Evolutionary conservation across 2,329 filamentous ascomycete species (phyloP).

Genomic region (Parastagonospora nodorum): DNA sequence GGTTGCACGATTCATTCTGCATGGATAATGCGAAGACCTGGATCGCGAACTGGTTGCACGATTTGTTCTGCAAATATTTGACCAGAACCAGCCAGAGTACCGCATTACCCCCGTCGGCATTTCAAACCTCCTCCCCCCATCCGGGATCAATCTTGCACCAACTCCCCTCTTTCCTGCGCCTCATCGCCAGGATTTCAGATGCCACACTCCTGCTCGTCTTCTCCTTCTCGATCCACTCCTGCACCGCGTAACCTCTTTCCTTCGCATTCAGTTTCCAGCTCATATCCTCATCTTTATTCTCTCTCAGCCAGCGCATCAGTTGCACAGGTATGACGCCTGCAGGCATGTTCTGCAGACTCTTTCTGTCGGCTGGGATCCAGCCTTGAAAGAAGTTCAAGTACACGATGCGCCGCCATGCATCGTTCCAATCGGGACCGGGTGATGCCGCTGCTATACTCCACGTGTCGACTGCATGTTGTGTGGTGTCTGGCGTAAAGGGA

Average conservation of each 20-base stretch:
- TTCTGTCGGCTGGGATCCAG: slow-evolving; percentile 47
- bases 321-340: slow-evolving; percentile 40
- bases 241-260: slow-evolving; percentile 24
- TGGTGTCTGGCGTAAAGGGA: background rate
- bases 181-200: slow-evolving; percentile 35
- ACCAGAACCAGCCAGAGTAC: no score
- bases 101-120: no score
- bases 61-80: no score
- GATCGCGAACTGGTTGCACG: no score
- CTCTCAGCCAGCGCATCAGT: slow-evolving; percentile 42
- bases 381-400: slow-evolving; percentile 52
- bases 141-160: slow-evolving; percentile 46
- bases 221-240: slow-evolving; percentile 48
- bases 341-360: slow-evolving; percentile 41
- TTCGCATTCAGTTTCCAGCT: slow-evolving; percentile 23
- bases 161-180: slow-evolving; percentile 25
- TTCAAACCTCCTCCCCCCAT: slow-evolving; percentile 24
- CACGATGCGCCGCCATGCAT: slow-evolving; percentile 51
- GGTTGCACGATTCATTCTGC: no score
- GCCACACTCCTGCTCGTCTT: slow-evolving; percentile 40
- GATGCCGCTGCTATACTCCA: slow-evolving; percentile 1
- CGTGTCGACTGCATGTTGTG: background rate
- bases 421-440: slow-evolving; percentile 45
- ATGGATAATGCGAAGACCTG: no score
- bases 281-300: slow-evolving; percentile 30